These are phyloP conservation scores for Hyphodiscus hymeniophilus DNA, from an alignment of 495 filamentous ascomycete genomes.

Conservation along the genomic window DNA sequence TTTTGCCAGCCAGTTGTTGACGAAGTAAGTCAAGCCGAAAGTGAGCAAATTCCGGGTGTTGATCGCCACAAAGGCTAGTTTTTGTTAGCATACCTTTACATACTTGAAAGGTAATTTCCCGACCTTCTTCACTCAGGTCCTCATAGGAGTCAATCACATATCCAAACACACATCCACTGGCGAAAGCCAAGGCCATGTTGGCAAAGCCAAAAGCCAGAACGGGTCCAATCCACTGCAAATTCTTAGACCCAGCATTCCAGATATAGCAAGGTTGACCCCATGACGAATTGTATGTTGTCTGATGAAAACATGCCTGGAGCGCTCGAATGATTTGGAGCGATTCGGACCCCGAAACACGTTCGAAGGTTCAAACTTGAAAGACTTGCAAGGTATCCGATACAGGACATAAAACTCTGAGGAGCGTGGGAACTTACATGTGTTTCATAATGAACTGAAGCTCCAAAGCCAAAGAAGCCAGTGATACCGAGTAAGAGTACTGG, in stretches of 20 bases:
- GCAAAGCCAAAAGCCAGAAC: slow-evolving; percentile 45
- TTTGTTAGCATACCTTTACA: neutral
- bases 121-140: slow-evolving; percentile 37
- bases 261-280: too few species aligned
- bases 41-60: slow-evolving; percentile 45
- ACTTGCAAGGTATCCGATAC: too few species aligned
- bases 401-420: too few species aligned
- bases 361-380: too few species aligned
- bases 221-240: slow-evolving; percentile 45
- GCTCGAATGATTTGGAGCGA: too few species aligned
- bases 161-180: slow-evolving; percentile 42
- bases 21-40: slow-evolving; percentile 46
- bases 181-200: slow-evolving; percentile 44
- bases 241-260: too few species aligned
- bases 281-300: too few species aligned
- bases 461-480: slow-evolving; percentile 26
- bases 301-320: too few species aligned
- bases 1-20: slow-evolving; percentile 39
- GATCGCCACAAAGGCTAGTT: slow-evolving; percentile 43
- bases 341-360: too few species aligned
- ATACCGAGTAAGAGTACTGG: slow-evolving; percentile 8
- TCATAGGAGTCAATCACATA: slow-evolving; percentile 48
- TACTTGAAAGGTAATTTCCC: neutral
- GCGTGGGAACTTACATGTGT: too few species aligned
- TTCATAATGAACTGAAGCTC: slow-evolving; percentile 29